Conservation (phyloP, 1,284 basidiomycete species). For the Heterobasidion irregulare region DNA sequence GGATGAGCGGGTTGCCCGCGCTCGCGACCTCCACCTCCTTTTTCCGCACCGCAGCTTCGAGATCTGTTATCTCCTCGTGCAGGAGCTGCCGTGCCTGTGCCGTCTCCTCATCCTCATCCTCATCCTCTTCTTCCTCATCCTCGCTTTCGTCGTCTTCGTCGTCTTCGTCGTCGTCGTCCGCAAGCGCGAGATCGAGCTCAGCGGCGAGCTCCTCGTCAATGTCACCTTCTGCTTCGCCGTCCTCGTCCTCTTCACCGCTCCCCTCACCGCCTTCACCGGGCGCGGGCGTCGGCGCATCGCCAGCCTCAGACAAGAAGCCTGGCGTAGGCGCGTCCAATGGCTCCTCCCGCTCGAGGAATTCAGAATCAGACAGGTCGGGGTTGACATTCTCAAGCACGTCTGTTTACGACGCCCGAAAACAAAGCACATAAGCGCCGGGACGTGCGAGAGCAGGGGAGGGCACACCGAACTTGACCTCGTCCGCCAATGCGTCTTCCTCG, state of each 20-base stretch:
- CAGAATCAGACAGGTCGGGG: conserved; percentile 81
- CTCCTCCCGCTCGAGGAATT: conserved; percentile 67
- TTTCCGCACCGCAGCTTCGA: conserved; percentile 83
- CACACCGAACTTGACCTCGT: conserved; percentile 72
- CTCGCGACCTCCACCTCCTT: conserved; percentile 83
- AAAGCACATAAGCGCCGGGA: neutral
- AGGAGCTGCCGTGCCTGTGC: conserved; percentile 72
- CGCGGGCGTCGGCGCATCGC: conserved; percentile 48
- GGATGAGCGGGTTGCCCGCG: conserved; percentile 82
- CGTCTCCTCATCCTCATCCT: conserved; percentile 56
- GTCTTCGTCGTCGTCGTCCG: conserved; percentile 52
- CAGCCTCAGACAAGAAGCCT: conserved; percentile 50
- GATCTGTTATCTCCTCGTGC: conserved; percentile 83
- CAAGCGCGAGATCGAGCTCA: conserved; percentile 64
- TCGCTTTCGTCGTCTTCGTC: conserved; percentile 62
- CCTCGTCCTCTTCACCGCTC: conserved; percentile 51
- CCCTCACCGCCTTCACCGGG: conserved; percentile 44
- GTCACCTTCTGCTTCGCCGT: conserved; percentile 65
- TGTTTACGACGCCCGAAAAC: conserved; percentile 18
- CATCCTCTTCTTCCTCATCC: conserved; percentile 63
- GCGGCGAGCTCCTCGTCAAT: conserved; percentile 76
- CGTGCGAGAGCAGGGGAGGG: neutral
- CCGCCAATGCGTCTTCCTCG: conserved; percentile 78
- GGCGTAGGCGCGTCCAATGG: conserved; percentile 57
- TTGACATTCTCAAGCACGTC: conserved; percentile 80